Conservation (phyloP, 1,139 yeast genomes). For the Blastobotrys indianensis region DNA sequence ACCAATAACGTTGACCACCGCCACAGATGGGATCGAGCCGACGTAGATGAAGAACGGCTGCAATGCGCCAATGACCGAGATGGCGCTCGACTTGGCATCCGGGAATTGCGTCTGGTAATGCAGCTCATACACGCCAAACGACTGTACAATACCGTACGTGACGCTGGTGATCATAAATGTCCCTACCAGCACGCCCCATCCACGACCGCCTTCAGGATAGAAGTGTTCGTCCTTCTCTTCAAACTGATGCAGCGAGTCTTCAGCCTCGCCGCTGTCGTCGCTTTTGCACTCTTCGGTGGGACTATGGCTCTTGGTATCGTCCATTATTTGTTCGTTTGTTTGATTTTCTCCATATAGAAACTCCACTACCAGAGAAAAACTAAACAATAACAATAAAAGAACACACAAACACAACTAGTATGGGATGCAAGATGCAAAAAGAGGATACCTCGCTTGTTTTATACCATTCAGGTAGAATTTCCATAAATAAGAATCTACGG, state of each 20-base stretch:
- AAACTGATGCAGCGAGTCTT: not conserved
- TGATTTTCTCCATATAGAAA: no score
- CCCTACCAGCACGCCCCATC: slow-evolving; percentile 27
- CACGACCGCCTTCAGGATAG: slow-evolving; percentile 24
- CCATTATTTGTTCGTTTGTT: no score
- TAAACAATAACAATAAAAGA: no score
- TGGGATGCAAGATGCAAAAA: no score
- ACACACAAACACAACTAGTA: no score
- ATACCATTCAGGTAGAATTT: no score
- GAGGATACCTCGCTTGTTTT: no score
- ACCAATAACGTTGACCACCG: slow-evolving; percentile 48
- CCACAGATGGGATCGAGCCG: slow-evolving; percentile 43
- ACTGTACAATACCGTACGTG: slow-evolving; percentile 44
- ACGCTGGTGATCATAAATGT: slow-evolving; percentile 19
- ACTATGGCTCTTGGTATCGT: no score
- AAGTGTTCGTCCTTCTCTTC: slow-evolving; percentile 10
- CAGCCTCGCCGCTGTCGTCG: no score
- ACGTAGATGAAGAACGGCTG: slow-evolving; percentile 43
- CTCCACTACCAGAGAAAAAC: no score
- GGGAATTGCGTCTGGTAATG: slow-evolving; percentile 43
- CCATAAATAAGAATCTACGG: no score
- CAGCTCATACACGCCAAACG: slow-evolving; percentile 53
- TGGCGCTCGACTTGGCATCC: slow-evolving; percentile 35
- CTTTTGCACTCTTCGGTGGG: no score
- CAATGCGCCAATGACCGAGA: slow-evolving; percentile 49